Conservation (phyloP, 1,139 yeast species). For the Pneumocystis oryctolagi region DNA sequence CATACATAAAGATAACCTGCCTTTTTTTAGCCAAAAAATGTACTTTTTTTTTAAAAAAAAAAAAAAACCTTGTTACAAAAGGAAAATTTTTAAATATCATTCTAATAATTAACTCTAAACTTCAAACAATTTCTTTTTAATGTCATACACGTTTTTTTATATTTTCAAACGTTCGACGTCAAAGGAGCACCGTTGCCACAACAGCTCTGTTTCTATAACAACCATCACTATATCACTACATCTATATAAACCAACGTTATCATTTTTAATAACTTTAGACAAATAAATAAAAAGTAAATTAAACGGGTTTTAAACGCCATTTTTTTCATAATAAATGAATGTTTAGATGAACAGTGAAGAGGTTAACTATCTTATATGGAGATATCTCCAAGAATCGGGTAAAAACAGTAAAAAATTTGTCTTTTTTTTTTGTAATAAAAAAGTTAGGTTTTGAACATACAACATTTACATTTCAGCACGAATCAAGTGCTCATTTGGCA, state of each 20-base stretch:
- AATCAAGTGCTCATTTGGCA: slow-evolving; percentile 44
- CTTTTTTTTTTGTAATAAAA: background rate
- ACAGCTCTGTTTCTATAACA: background rate
- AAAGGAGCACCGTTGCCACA: too few relatives aligned
- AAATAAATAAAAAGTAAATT: background rate
- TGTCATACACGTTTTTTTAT: background rate
- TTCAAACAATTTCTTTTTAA: background rate
- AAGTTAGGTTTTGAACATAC: slow-evolving; percentile 41
- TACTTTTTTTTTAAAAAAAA: background rate
- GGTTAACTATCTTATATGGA: slow-evolving; percentile 81
- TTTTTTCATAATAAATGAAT: background rate
- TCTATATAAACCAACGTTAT: too few relatives aligned
- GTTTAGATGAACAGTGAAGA: slow-evolving; percentile 50
- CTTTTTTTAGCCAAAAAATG: slow-evolving; percentile 3
- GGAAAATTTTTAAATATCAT: background rate
- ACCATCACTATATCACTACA: background rate
- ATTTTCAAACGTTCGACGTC: too few relatives aligned
- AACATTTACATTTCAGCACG: slow-evolving; percentile 70
- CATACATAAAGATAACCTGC: slow-evolving; percentile 2
- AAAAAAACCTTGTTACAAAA: background rate
- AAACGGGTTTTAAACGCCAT: background rate
- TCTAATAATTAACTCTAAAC: background rate
- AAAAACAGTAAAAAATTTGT: slow-evolving; percentile 14
- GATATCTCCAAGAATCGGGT: slow-evolving; percentile 84
- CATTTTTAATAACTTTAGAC: background rate